Base-by-base conservation (phyloP, 2,329 filamentous ascomycete genomes). In the Penicillium rolfsii region DNA sequence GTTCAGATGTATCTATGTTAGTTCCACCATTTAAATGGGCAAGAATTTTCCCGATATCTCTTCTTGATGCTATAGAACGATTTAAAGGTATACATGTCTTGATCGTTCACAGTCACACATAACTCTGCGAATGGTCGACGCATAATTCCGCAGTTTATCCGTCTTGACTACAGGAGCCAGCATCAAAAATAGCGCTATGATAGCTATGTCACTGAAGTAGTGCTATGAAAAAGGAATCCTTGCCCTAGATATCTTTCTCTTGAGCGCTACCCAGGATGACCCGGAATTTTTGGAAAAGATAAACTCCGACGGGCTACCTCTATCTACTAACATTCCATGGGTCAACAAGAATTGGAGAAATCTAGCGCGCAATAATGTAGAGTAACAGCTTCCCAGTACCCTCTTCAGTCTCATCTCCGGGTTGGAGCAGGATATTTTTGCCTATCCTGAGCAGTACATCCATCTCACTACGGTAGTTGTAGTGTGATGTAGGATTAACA, bases 41-140 rank as follows among this genome's bases (percentile, higher is more conserved):
- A 12, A 12, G 19, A 12, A 35, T 67, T 64, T 49, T 69, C 69
- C 16, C 59, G 49, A 41, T 64, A 67, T 0, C 66, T 61, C 19
- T 63, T 64, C 7, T 68, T 68, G 19, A 68, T 66, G 2, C 67
- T 65, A 58, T 69, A 69, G 14, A 69, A 67, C 5, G 48, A 55
- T 45, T 65, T 69, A 19, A 65, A n/a, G 0, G 56, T 58, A 45
- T 71, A 22, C 19, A 22, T 22, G 19, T 22, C 19, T 22, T 22
- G 19, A 22, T 22, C 19, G 19, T 22, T 22, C 19, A 22, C 19
- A 22, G 19, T 22, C 19, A 22, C 19, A 22, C 19, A 22, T 22
- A 22, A 22, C 19, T 22, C 26, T 52, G 24, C 50, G n/a, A 45
- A 9, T 35, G 52, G 5, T 45, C 45, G 38, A 59, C 53, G 60